Conservation (phyloP, 192 early-diverging fungal genomes). For the Podochytrium sp. region DNA sequence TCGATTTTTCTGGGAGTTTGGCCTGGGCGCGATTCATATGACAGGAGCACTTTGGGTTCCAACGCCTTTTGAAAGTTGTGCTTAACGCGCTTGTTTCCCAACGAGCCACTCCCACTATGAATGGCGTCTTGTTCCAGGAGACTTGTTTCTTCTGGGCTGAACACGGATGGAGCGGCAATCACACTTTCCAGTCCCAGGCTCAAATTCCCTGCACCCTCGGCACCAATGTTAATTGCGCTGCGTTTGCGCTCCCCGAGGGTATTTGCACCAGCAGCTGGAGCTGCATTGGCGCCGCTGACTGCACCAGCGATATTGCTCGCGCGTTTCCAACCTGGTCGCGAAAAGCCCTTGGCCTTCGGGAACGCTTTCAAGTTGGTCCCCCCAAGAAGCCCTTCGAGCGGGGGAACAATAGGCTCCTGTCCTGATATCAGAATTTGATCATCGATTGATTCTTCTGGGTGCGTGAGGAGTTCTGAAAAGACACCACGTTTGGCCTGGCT, state of each 20-base stretch:
- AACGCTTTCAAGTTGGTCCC: slow-evolving; percentile 5
- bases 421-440: slow-evolving; percentile 30
- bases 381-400: slow-evolving; percentile 25
- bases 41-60: slow-evolving; percentile 58
- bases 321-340: slow-evolving; percentile 28
- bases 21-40: slow-evolving; percentile 48
- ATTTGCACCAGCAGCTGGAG: too few relatives aligned
- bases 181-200: too few relatives aligned
- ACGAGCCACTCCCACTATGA: not conserved
- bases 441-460: slow-evolving; percentile 35
- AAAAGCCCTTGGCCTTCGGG: slow-evolving; percentile 23
- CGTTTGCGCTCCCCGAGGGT: too few relatives aligned
- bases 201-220: too few relatives aligned
- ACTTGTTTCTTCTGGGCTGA: not conserved
- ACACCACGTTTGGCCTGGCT: slow-evolving; percentile 30
- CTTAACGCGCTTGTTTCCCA: not conserved
- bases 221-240: too few relatives aligned
- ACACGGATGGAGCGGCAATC: too few relatives aligned
- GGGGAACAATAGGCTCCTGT: slow-evolving; percentile 30
- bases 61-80: slow-evolving; percentile 37
- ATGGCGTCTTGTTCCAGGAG: not conserved
- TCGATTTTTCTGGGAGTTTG: slow-evolving; percentile 61
- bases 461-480: slow-evolving; percentile 40
- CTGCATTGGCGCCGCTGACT: not conserved
- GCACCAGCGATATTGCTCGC: not conserved